Evolutionary conservation across 2,329 filamentous ascomycete species (phyloP).

Genomic region (Paecilomyces sp.): DNA sequence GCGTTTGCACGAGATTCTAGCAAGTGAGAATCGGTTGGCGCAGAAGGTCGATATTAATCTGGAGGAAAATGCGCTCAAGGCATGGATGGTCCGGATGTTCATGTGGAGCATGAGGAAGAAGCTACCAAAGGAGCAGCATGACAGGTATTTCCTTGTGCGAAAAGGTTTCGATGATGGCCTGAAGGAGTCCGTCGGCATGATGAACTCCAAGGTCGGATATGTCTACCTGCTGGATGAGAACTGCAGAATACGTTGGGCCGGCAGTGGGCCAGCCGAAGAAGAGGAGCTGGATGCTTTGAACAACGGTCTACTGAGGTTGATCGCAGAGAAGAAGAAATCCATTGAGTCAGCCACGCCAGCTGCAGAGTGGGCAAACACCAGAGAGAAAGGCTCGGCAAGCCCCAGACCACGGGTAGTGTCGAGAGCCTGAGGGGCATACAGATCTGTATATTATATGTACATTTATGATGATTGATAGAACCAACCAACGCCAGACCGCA

Average conservation of each 20-base stretch:
- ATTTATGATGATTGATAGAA: slow-evolving; percentile 7
- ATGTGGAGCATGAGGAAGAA: slow-evolving; percentile 43
- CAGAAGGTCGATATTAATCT: slow-evolving; percentile 85
- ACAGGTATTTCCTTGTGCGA: slow-evolving; percentile 53
- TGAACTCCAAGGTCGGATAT: slow-evolving; percentile 91
- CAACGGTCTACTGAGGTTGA: slow-evolving; percentile 32
- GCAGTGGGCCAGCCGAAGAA: slow-evolving; percentile 50
- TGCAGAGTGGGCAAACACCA: slow-evolving; percentile 11
- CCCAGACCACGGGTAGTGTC: slow-evolving; percentile 4
- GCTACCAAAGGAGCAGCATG: slow-evolving; percentile 45
- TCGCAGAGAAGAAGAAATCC: slow-evolving; percentile 30
- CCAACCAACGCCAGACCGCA: slow-evolving; percentile 2
- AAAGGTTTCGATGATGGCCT: slow-evolving; percentile 50
- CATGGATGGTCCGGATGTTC: slow-evolving; percentile 50
- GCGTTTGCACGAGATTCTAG: slow-evolving; percentile 57
- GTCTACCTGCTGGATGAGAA: slow-evolving; percentile 82
- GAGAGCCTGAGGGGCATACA: background rate
- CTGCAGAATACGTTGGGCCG: slow-evolving; percentile 91
- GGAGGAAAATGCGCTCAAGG: slow-evolving; percentile 68
- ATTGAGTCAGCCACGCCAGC: slow-evolving; percentile 14
- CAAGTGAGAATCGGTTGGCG: slow-evolving; percentile 44
- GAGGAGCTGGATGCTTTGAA: slow-evolving; percentile 37
- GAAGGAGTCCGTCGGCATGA: slow-evolving; percentile 55
- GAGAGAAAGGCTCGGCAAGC: slow-evolving; percentile 3
- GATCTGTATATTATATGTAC: slow-evolving; percentile 3